These are phyloP conservation scores for Aspergillus campestris DNA, from an alignment of 495 filamentous ascomycete genomes.

Conservation along the genomic window DNA sequence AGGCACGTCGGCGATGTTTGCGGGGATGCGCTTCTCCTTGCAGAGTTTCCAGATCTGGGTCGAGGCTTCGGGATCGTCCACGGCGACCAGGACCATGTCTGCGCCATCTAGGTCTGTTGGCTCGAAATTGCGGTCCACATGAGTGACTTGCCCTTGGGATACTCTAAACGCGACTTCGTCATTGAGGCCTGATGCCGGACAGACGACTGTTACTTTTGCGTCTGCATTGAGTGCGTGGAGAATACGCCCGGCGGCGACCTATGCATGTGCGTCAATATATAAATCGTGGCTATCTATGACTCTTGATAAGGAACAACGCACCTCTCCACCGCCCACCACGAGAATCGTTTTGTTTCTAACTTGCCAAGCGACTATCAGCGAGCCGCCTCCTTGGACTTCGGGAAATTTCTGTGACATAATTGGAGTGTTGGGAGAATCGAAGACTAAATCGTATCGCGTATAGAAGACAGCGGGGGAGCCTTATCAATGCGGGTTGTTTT, in stretches of 20 bases:
- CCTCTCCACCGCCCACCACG: slow-evolving; percentile 90
- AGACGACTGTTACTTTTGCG: slow-evolving; percentile 77
- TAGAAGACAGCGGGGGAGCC: too few species aligned
- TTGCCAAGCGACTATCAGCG: slow-evolving; percentile 92
- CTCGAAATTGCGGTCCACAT: slow-evolving; percentile 74
- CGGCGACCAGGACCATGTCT: slow-evolving; percentile 83
- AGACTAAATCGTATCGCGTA: neutral
- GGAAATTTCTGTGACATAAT: slow-evolving; percentile 62
- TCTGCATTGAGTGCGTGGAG: slow-evolving; percentile 90
- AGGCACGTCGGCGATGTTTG: slow-evolving; percentile 95
- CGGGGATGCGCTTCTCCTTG: slow-evolving; percentile 72
- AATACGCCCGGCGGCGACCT: slow-evolving; percentile 95
- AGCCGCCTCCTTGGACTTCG: slow-evolving; percentile 78
- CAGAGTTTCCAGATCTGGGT: slow-evolving; percentile 86
- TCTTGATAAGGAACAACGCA: slow-evolving; percentile 25
- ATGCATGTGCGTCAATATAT: slow-evolving; percentile 5
- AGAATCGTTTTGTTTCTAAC: slow-evolving; percentile 73
- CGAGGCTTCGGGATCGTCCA: slow-evolving; percentile 85
- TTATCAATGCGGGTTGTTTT: too few species aligned
- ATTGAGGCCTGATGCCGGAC: slow-evolving; percentile 71
- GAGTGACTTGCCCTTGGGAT: slow-evolving; percentile 58
- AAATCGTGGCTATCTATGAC: neutral
- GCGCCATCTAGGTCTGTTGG: slow-evolving; percentile 69
- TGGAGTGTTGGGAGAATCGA: slow-evolving; percentile 1
- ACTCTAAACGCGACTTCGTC: slow-evolving; percentile 80